These are phyloP conservation scores for Amanita pseudoporphyria DNA, from an alignment of 768 basidiomycete species.

Conservation along the genomic window DNA sequence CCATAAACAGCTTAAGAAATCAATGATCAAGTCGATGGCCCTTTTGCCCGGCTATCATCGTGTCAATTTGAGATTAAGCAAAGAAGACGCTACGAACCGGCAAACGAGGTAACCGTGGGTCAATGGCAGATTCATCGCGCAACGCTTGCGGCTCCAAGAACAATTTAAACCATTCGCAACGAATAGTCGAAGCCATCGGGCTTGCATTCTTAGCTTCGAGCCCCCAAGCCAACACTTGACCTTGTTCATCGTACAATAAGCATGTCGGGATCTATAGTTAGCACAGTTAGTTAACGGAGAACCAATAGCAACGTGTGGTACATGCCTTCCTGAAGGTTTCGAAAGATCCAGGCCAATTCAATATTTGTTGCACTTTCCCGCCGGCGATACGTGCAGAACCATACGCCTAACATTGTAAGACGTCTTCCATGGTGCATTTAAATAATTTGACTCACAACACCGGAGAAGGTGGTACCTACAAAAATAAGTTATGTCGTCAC, in stretches of 20 bases:
- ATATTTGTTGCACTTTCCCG: slow-evolving; percentile 75
- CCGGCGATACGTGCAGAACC: slow-evolving; percentile 76
- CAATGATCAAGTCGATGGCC: slow-evolving; percentile 71
- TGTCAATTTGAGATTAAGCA: slow-evolving; percentile 2
- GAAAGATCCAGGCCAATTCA: slow-evolving; percentile 78
- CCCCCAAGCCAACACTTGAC: slow-evolving; percentile 75
- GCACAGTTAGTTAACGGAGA: slow-evolving; percentile 4
- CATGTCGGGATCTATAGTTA: slow-evolving; percentile 60
- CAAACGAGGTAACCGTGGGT: slow-evolving; percentile 69
- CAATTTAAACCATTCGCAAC: slow-evolving; percentile 70
- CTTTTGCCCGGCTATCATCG: slow-evolving; percentile 55
- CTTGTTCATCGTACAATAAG: slow-evolving; percentile 67
- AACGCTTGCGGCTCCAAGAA: slow-evolving; percentile 77
- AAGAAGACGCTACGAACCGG: slow-evolving; percentile 44
- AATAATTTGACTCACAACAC: slow-evolving; percentile 49
- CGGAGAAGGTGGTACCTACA: slow-evolving; percentile 79
- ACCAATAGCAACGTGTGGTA: background rate
- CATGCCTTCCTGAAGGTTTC: slow-evolving; percentile 78
- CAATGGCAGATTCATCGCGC: slow-evolving; percentile 58
- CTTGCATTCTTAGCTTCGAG: slow-evolving; percentile 79
- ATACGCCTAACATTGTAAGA: slow-evolving; percentile 46
- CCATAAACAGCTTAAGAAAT: slow-evolving; percentile 79
- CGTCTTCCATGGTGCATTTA: slow-evolving; percentile 7
- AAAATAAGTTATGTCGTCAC: slow-evolving; percentile 3
- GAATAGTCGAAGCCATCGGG: slow-evolving; percentile 50